Base-by-base conservation (phyloP, 2,329 filamentous ascomycete species). In the Elsinoe fawcettii region DNA sequence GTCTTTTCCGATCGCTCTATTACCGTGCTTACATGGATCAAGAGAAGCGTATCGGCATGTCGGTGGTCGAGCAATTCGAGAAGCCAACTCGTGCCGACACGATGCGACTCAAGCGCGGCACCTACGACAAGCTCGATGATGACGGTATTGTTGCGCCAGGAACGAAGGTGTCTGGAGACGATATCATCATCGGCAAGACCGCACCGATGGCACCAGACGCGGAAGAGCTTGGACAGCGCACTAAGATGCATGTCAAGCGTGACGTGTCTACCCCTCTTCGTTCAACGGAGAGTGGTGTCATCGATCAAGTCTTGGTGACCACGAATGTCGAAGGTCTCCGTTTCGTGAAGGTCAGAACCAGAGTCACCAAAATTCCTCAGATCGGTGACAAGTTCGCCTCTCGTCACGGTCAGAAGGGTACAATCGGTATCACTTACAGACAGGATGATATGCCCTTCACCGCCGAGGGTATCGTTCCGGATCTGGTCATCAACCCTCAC, bases 321-420 rank as follows among this genome's bases (percentile, higher is more conserved):
- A 96, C 95, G 60, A 96, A 96, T 68, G 86, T 88, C 34, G 93
- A 99, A 69, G 92, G 92, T 65, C 80, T 96, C 63, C 89, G 90
- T 55, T 97, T 97, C 69, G 91, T 96, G 73, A 99, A 99, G 75
- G 92, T 99, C 57, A 87, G 93, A 61, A 96, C 96, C 67, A 82
- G 93, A 71, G 97, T 93, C 2, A 99, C 95, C 56, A 99, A 99
- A 79, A 84, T 97, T 41, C 93, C 93, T 0, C 95, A 99, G 74
- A 97, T 99, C 71, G 93, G 93, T 67, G 93, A 99, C 77, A 99
- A 99, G 73, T 99, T 99, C 71, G 95, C 93, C 6, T 99, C 95
- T 66, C 90, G 93, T 75, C 95, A 99, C 82, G 93, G 93, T 69
- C 93, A 99, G 69, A 99, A 99, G 75, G 93, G 93, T 76, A 99